Percentiles rank a stretch among this genome's conserved stretches.
Evolutionary conservation across 495 filamentous ascomycete genomes (phyloP).

Genomic region (Choiromyces venosus): DNA sequence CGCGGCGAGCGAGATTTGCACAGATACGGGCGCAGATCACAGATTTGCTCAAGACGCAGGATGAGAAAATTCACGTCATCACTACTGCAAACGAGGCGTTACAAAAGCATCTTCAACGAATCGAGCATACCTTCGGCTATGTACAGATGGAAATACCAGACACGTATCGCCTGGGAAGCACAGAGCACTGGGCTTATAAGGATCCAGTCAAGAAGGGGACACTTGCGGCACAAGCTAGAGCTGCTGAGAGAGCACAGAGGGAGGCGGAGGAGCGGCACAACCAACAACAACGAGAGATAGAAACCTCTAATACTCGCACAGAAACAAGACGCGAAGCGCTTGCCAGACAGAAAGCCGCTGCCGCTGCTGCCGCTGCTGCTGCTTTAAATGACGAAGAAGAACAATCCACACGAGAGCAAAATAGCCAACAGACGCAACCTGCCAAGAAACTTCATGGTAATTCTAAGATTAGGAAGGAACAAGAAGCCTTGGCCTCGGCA

Average conservation of each 20-base stretch:
- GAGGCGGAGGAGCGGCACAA: conserved; percentile 69
- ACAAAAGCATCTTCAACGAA: conserved; percentile 72
- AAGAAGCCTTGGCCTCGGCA: conserved; percentile 32
- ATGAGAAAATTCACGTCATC: conserved; percentile 96
- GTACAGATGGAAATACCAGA: conserved; percentile 87
- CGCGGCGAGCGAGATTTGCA: conserved; percentile 39
- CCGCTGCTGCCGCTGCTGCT: conserved; percentile 46
- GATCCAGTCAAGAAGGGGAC: conserved; percentile 79
- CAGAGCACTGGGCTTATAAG: conserved; percentile 90
- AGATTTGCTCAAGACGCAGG: conserved; percentile 75
- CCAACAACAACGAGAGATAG: conserved; percentile 28
- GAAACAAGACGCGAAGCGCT: conserved; percentile 32
- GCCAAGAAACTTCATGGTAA: conserved; percentile 33
- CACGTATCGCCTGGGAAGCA: conserved; percentile 83
- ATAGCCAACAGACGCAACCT: conserved; percentile 16
- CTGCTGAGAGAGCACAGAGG: conserved; percentile 66
- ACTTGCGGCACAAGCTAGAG: conserved; percentile 60
- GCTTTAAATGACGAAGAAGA: conserved; percentile 36
- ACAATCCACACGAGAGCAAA: conserved; percentile 21
- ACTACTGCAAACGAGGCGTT: conserved; percentile 82
- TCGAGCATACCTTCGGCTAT: conserved; percentile 76
- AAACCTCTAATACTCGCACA: conserved; percentile 28
- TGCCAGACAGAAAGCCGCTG: conserved; percentile 53
- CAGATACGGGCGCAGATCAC: conserved; percentile 57
- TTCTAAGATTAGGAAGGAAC: conserved; percentile 31